Conservation (phyloP, 2,329 filamentous ascomycete species). For the Pochonia chlamydosporia region DNA sequence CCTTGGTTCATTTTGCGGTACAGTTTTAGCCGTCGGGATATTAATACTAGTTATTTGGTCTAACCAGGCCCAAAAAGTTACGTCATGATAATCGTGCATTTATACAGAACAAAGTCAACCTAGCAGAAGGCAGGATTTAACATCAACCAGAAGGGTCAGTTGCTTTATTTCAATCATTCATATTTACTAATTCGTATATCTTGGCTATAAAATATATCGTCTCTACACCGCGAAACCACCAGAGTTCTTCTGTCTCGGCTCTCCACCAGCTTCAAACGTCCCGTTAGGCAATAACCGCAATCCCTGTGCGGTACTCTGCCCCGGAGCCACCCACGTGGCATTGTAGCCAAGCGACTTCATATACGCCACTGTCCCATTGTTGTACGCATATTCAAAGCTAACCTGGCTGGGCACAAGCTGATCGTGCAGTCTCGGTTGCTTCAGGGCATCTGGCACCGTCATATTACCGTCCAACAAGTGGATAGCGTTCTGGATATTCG, state of each 20-base stretch:
- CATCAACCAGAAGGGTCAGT: too few species aligned
- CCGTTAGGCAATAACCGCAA: conserved; percentile 58
- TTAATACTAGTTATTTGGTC: too few species aligned
- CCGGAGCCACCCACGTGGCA: conserved; percentile 62
- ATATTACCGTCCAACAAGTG: conserved; percentile 65
- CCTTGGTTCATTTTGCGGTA: too few species aligned
- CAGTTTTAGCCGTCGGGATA: too few species aligned
- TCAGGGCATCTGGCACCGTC: conserved; percentile 57
- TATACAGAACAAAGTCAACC: too few species aligned
- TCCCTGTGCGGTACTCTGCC: conserved; percentile 66
- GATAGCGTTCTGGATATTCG: conserved; percentile 72
- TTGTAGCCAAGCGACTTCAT: conserved; percentile 66
- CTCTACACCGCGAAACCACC: conserved; percentile 54
- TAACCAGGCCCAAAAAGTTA: too few species aligned
- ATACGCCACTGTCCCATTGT: conserved; percentile 63
- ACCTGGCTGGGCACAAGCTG: conserved; percentile 68
- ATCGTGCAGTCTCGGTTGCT: conserved; percentile 69
- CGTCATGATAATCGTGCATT: too few species aligned
- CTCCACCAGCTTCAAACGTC: conserved; percentile 72
- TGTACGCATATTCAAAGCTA: conserved; percentile 65
- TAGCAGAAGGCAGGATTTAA: too few species aligned
- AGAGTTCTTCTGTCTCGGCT: conserved; percentile 73
- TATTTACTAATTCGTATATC: background rate
- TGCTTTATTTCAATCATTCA: too few species aligned
- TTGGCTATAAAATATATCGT: background rate